These are phyloP conservation scores for Dactylellina drechsleri DNA, from an alignment of 2,329 filamentous ascomycete genomes.

Conservation along the genomic window DNA sequence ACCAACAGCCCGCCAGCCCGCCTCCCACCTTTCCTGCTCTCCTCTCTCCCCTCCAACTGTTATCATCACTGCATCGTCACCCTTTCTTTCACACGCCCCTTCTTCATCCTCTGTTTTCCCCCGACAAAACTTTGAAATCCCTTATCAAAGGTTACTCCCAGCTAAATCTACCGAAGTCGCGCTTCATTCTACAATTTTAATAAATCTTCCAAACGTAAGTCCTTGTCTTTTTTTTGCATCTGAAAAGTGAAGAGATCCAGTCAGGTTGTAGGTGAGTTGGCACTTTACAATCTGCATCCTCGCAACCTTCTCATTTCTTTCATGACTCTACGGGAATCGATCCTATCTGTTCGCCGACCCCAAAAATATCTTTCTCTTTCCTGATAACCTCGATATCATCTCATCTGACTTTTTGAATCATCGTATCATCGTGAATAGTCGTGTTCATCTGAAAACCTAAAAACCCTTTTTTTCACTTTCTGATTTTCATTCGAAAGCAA, in stretches of 20 bases:
- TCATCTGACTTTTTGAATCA: constrained; percentile 7
- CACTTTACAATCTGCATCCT: constrained; percentile 1
- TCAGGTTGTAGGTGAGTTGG: not conserved
- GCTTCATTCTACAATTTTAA: constrained; percentile 27
- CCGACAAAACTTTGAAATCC: not conserved
- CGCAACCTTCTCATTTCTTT: constrained; percentile 6
- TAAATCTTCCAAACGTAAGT: constrained; percentile 15
- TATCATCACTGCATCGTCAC: constrained; percentile 14
- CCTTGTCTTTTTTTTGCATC: constrained; percentile 4
- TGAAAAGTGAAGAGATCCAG: not conserved
- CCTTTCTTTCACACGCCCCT: not conserved
- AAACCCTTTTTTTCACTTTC: not conserved
- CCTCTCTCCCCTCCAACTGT: constrained; percentile 24
- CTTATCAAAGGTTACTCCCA: not conserved
- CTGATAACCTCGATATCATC: not conserved
- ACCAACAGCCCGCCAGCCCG: constrained; percentile 25
- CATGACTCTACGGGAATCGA: not conserved
- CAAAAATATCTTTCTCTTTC: not conserved
- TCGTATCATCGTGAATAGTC: constrained; percentile 6
- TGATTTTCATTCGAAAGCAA: not conserved
- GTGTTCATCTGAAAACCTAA: not conserved
- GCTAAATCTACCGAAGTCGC: constrained; percentile 8
- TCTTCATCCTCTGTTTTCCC: too few relatives aligned
- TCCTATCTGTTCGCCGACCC: not conserved
- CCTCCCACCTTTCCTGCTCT: constrained; percentile 27